phyloP scores from a whole-genome alignment of 257 asterid genomes.

The Solanum microdontum region DNA sequence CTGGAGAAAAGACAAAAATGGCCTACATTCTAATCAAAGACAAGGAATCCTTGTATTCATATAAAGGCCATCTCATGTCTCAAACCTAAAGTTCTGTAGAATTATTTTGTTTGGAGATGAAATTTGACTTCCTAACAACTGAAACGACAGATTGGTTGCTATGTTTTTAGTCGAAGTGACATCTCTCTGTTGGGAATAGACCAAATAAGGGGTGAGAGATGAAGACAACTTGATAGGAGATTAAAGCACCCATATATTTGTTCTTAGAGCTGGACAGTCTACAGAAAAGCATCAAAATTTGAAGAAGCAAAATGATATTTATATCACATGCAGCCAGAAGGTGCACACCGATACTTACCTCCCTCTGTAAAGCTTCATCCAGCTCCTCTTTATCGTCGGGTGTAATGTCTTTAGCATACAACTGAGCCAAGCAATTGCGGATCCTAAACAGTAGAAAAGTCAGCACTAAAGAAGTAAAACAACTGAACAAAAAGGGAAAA shows the following conservation, averaged over 20 bases:
- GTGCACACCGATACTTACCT: conserved; percentile 15
- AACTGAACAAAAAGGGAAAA: not conserved
- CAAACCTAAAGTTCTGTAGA: not conserved
- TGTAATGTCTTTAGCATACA: conserved; percentile 33
- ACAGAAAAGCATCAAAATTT: not conserved
- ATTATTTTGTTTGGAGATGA: not conserved
- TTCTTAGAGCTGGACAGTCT: not conserved
- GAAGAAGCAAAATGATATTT: not conserved
- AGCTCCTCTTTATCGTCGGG: conserved; percentile 42
- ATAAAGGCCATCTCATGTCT: not conserved
- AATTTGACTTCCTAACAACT: not conserved
- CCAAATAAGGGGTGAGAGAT: not conserved
- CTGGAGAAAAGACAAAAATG: not conserved
- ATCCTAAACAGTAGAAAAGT: conserved; percentile 14
- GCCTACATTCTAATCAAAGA: not conserved
- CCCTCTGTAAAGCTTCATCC: conserved; percentile 44
- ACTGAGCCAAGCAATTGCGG: conserved; percentile 39
- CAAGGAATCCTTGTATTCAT: not conserved
- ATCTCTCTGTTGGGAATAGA: not conserved
- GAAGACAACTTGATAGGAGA: not conserved
- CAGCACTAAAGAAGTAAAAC: not conserved
- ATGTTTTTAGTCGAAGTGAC: not conserved
- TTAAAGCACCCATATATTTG: not conserved
- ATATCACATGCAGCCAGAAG: not conserved
- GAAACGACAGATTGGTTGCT: not conserved